phyloP scores from a whole-genome alignment of 1,139 yeast genomes.

The Ashbya aceris region DNA sequence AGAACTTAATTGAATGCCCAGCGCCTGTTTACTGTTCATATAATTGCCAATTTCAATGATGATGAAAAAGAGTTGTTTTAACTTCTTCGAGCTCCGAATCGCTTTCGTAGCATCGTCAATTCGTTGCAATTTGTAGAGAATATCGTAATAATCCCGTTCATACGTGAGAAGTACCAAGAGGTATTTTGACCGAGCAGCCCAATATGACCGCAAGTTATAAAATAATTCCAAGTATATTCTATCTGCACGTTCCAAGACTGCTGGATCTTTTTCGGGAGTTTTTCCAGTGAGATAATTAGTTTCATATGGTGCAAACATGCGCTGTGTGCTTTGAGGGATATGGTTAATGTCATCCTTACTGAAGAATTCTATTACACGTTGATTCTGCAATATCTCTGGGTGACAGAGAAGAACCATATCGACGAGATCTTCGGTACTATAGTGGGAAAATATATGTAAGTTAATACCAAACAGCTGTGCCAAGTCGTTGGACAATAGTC shows the following conservation, averaged over 20 bases:
- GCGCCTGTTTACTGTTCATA: constrained; percentile 87
- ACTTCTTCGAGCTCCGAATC: constrained; percentile 48
- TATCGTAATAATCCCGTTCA: constrained; percentile 64
- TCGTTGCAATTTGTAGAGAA: constrained; percentile 49
- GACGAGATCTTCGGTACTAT: constrained; percentile 55
- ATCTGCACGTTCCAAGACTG: constrained; percentile 70
- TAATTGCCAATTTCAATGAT: constrained; percentile 84
- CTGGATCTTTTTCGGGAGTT: constrained; percentile 48
- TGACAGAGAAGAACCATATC: constrained; percentile 63
- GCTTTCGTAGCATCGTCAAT: constrained; percentile 60
- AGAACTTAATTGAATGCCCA: constrained; percentile 77
- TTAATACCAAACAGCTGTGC: constrained; percentile 91
- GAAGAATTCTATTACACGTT: constrained; percentile 74
- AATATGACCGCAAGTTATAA: constrained; percentile 68
- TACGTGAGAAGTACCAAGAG: constrained; percentile 57
- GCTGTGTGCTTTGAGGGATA: constrained; percentile 54
- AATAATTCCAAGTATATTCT: constrained; percentile 68
- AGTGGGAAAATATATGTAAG: constrained; percentile 62
- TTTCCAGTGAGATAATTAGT: constrained; percentile 36
- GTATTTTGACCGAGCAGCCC: constrained; percentile 79
- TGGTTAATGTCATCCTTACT: constrained; percentile 63
- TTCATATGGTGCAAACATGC: constrained; percentile 67
- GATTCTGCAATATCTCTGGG: constrained; percentile 53
- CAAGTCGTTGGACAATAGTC: constrained; percentile 67
- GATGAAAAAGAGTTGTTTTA: constrained; percentile 60